A percentile compares a stretch with the other conserved stretches of the same genome.
Evolutionary conservation across 805 yeast genomes (phyloP).

Genomic region (Candida silvicultrix): DNA sequence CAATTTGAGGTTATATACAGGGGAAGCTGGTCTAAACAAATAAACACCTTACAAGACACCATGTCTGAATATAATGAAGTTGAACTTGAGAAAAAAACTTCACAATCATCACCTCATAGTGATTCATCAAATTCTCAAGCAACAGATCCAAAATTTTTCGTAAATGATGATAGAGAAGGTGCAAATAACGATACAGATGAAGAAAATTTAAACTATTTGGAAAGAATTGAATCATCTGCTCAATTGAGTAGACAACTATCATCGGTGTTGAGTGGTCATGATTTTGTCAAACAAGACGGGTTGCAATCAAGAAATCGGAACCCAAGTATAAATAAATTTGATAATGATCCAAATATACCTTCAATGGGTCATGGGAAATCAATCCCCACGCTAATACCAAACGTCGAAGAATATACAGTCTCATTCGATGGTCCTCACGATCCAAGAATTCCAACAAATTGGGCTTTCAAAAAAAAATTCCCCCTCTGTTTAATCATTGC

Average conservation of each 20-base stretch:
- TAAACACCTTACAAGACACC: too few species aligned
- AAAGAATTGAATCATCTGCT: conserved; percentile 10
- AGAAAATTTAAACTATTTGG: conserved; percentile 1
- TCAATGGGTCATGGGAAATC: conserved; percentile 64
- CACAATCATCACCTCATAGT: neutral
- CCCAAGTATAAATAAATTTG: conserved; percentile 15
- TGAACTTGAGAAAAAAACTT: neutral
- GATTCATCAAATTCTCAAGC: neutral
- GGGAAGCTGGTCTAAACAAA: too few species aligned
- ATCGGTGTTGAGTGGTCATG: conserved; percentile 32
- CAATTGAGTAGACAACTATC: conserved; percentile 30
- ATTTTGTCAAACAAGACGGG: too few species aligned
- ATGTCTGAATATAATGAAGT: neutral
- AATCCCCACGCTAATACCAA: conserved; percentile 39
- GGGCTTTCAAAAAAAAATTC: conserved; percentile 48
- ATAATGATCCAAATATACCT: conserved; percentile 35
- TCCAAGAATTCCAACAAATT: conserved; percentile 76
- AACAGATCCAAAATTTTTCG: neutral
- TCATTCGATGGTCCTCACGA: conserved; percentile 74
- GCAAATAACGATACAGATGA: neutral
- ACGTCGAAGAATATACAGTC: conserved; percentile 60
- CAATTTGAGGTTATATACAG: too few species aligned
- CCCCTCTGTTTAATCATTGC: conserved; percentile 38
- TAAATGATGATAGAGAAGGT: neutral
- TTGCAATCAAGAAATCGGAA: too few species aligned